Evolutionary conservation across 257 asterid genomes (phyloP).

Genomic region (Solanum bulbocastanum): DNA sequence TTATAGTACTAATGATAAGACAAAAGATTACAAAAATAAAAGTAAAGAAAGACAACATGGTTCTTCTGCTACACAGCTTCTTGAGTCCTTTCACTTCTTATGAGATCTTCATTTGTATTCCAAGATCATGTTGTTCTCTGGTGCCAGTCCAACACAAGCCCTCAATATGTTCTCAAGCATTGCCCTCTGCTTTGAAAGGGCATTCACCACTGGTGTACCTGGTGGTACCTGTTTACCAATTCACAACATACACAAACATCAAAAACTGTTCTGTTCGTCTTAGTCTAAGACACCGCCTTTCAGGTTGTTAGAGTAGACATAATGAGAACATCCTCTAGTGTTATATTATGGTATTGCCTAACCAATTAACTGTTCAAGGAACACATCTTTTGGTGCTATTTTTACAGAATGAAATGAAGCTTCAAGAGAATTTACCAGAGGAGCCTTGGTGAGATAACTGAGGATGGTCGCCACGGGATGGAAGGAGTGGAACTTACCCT

Average conservation of each 20-base stretch:
- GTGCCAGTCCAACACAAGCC: constrained; percentile 98
- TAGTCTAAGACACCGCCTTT: background rate
- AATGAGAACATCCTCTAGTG: background rate
- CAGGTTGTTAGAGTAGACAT: background rate
- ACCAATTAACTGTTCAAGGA: background rate
- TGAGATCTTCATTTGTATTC: constrained; percentile 65
- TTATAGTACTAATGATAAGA: background rate
- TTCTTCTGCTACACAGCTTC: background rate
- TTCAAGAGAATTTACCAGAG: constrained; percentile 44
- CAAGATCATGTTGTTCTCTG: constrained; percentile 97
- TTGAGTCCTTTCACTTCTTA: background rate
- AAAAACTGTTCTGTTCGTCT: background rate
- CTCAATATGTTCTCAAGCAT: constrained; percentile 96
- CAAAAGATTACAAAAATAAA: background rate
- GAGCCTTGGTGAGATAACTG: constrained; percentile 95
- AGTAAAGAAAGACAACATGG: background rate
- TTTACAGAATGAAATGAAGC: background rate
- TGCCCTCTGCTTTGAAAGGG: constrained; percentile 88
- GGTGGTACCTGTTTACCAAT: constrained; percentile 71
- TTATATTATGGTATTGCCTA: background rate
- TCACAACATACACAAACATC: background rate
- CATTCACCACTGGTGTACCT: constrained; percentile 97
- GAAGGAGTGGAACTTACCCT: constrained; percentile 91
- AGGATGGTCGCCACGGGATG: constrained; percentile 97
- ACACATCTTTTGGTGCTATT: background rate